Base-by-base conservation (phyloP, 2,329 filamentous ascomycete genomes). In the Fusarium pininemorale region DNA sequence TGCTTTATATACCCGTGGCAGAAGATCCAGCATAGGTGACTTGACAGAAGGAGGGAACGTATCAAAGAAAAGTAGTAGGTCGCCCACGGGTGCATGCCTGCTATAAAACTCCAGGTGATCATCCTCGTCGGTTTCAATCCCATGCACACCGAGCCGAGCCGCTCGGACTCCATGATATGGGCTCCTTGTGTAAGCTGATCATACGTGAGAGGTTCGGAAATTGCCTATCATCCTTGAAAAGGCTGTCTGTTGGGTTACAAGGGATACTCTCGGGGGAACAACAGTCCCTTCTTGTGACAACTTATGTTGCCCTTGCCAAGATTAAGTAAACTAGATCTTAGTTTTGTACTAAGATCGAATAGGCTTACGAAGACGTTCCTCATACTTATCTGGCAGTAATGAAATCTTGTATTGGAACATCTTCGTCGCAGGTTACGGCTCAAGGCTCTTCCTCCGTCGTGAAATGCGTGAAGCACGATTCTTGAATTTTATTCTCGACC, bases 131-230 rank as follows among this genome's bases (percentile, higher is more conserved):
- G 64, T 30, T 55, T 24, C 18, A 20, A 24, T n/a, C 2, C 16
- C 18, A 30, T 35, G n/a, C 15, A 14, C 56, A 63, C 64, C 66
- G 66, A 69, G 50, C 66, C 64, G 66, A 69, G 42, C 66, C 66
- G 66, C 16, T 14, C 18, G 38, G 44, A 14, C 7, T 28, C 35
- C n/a, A 68, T 35, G 20, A 18, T 14, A 30, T 37, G 35, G 37
- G 16, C 28, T 47, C 28, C 28, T n/a, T 28, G 11, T 50, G 16
- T 9, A 37, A 50, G 30, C 32, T 28, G 4, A 37, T 28, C 14
- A 14, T n/a, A 18, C 24, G 18, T 14, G 55, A 58, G 41, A 58
- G 30, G 41, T n/a, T 58, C 55, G 55, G 41, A 28, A n/a, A 50
- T 18, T 58, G 41, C n/a, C n/a, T 58, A 11, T 20, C 9, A 58